Percentiles rank a stretch among this genome's conserved stretches.
phyloP scores from a whole-genome alignment of 768 basidiomycete species.

The Macrolepiota fuliginosa region DNA sequence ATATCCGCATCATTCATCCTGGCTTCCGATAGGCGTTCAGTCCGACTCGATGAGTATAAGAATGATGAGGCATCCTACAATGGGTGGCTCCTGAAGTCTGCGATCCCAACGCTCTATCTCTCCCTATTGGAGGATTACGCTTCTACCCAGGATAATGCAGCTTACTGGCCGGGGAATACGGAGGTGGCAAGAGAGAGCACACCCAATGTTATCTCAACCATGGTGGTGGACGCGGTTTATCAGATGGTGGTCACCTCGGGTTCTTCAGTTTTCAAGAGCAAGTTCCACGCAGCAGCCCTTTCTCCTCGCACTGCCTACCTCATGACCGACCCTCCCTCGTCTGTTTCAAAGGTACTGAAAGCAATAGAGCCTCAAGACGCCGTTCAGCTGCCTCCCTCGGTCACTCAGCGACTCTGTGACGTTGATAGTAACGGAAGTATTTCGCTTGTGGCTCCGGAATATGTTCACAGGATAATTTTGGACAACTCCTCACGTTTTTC shows the following conservation, averaged over 20 bases:
- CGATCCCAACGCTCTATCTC: conserved; percentile 38
- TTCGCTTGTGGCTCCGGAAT: not conserved
- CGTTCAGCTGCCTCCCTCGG: not conserved
- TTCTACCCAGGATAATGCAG: conserved; percentile 16
- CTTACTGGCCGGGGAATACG: conserved; percentile 34
- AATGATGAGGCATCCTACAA: conserved; percentile 37
- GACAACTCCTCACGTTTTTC: not conserved
- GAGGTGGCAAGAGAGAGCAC: not conserved
- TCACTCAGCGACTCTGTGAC: not conserved
- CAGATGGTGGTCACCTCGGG: not conserved
- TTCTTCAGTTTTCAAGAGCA: conserved; percentile 12
- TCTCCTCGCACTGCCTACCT: not conserved
- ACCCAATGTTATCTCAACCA: conserved; percentile 16
- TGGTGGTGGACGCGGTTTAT: conserved; percentile 8
- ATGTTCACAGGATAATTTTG: conserved; percentile 7
- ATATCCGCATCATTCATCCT: conserved; percentile 45
- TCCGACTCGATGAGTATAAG: conserved; percentile 36
- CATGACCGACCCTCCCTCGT: not conserved
- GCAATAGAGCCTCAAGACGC: not conserved
- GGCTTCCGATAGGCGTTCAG: conserved; percentile 41
- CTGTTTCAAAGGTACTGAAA: not conserved
- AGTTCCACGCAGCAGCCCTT: conserved; percentile 2
- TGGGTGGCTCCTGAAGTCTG: conserved; percentile 34
- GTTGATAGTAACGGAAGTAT: not conserved
- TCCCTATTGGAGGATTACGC: conserved; percentile 33